Evolutionary conservation across 768 basidiomycete genomes (phyloP).

Genomic region (Leccinum obscurum): DNA sequence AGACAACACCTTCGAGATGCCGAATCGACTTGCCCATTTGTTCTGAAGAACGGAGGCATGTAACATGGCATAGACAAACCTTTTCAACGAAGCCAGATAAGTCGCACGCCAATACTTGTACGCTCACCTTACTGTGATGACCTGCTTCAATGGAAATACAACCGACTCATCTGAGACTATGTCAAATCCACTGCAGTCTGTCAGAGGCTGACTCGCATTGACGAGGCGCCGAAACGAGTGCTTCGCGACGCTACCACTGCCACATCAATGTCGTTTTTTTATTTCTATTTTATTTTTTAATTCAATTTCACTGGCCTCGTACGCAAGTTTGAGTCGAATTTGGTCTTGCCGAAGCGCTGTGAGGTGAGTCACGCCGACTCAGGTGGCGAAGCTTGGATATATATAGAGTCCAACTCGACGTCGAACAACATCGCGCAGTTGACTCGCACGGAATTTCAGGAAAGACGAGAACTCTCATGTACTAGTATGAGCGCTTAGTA

Average conservation of each 20-base stretch:
- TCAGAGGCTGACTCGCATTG: constrained; percentile 57
- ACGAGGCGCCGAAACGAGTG: constrained; percentile 85
- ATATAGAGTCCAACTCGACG: neutral
- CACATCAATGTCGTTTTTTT: constrained; percentile 89
- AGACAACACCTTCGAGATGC: constrained; percentile 85
- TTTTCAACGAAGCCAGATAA: neutral
- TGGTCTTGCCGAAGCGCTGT: neutral
- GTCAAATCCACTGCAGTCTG: neutral
- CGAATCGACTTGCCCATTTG: constrained; percentile 58
- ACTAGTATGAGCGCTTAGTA: neutral
- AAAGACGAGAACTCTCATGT: neutral
- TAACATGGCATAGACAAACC: constrained; percentile 36
- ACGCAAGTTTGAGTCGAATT: neutral
- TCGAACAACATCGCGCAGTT: neutral
- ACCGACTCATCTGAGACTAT: constrained; percentile 31
- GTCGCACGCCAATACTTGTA: neutral
- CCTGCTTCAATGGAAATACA: constrained; percentile 82
- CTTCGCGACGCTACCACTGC: constrained; percentile 77
- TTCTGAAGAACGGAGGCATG: constrained; percentile 71
- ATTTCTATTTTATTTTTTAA: too few relatives aligned
- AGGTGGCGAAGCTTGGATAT: neutral
- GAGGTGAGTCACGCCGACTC: neutral
- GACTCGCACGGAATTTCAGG: neutral
- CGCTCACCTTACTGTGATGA: constrained; percentile 68
- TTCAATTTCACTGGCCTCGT: constrained; percentile 48